phyloP scores from a whole-genome alignment of 2,329 filamentous ascomycete species.

The Microcera coccophila region DNA sequence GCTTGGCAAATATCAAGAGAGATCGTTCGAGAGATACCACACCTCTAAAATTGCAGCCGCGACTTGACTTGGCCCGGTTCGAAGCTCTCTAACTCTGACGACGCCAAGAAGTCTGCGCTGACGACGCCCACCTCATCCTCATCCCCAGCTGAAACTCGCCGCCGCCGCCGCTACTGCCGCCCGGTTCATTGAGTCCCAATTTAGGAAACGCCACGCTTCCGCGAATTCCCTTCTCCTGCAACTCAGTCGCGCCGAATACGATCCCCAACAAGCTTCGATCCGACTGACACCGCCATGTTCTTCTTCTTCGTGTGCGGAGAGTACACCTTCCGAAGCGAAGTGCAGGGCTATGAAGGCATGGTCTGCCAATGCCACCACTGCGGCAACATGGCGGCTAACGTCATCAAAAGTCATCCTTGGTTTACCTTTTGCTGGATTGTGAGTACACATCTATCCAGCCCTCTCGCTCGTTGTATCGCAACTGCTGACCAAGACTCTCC shows the following conservation, averaged over 20 bases:
- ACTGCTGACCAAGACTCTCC: constrained; percentile 14
- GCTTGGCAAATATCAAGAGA: too few species aligned
- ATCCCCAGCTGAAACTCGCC: neutral
- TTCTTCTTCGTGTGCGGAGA: constrained; percentile 61
- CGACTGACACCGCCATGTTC: constrained; percentile 45
- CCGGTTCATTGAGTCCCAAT: too few species aligned
- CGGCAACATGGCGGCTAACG: constrained; percentile 58
- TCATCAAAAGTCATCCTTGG: constrained; percentile 64
- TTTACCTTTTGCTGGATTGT: constrained; percentile 77
- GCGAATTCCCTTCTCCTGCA: neutral
- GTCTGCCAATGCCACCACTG: constrained; percentile 63
- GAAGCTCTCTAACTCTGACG: too few species aligned
- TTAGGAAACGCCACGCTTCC: neutral
- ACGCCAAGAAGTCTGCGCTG: neutral
- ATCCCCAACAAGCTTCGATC: neutral
- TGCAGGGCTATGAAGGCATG: constrained; percentile 59
- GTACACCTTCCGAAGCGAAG: constrained; percentile 57
- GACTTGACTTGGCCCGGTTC: too few species aligned
- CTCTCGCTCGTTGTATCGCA: neutral
- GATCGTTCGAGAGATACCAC: too few species aligned
- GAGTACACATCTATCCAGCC: constrained; percentile 26
- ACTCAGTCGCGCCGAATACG: neutral
- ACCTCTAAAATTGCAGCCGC: too few species aligned
- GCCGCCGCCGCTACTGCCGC: too few species aligned
- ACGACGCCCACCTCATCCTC: constrained; percentile 1